Percentiles rank a stretch among this genome's conserved stretches.
phyloP scores from a whole-genome alignment of 805 yeast species.

The Schizosaccharomyces lindneri region DNA sequence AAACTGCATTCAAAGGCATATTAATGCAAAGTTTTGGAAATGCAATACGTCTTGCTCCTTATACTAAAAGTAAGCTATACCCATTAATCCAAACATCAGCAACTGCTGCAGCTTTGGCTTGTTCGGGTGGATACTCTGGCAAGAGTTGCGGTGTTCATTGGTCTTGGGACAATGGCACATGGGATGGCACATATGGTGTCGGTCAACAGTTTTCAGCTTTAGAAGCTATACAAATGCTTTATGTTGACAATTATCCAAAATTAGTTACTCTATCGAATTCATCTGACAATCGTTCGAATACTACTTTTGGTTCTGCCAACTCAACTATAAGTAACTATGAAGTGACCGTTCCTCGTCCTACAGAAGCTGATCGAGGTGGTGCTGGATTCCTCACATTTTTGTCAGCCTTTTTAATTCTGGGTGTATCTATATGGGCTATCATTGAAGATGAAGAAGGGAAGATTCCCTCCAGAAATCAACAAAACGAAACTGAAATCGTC shows the following conservation, averaged over 20 bases:
- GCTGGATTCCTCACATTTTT: background rate
- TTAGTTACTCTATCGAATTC: background rate
- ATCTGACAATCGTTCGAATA: background rate
- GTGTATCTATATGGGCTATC: background rate
- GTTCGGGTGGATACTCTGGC: conserved; percentile 60
- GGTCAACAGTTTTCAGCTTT: conserved; percentile 70
- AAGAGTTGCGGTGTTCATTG: conserved; percentile 64
- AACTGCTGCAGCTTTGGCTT: conserved; percentile 47
- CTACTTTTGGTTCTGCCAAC: background rate
- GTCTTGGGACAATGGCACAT: conserved; percentile 21
- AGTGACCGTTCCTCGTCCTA: background rate
- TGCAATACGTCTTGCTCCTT: conserved; percentile 36
- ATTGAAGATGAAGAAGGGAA: background rate
- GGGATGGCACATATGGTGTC: conserved; percentile 49
- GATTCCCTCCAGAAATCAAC: background rate
- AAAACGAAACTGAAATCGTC: background rate
- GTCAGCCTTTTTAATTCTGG: background rate
- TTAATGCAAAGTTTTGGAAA: conserved; percentile 39
- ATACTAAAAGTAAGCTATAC: conserved; percentile 23
- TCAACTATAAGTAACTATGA: background rate
- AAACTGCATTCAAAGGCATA: conserved; percentile 50
- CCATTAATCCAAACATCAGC: conserved; percentile 28
- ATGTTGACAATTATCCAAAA: conserved; percentile 5
- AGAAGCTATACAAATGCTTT: conserved; percentile 30
- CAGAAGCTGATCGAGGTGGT: background rate